Evolutionary conservation across 176 grass and related monocot genomes (phyloP).

Genomic region (Alloteropsis semialata): DNA sequence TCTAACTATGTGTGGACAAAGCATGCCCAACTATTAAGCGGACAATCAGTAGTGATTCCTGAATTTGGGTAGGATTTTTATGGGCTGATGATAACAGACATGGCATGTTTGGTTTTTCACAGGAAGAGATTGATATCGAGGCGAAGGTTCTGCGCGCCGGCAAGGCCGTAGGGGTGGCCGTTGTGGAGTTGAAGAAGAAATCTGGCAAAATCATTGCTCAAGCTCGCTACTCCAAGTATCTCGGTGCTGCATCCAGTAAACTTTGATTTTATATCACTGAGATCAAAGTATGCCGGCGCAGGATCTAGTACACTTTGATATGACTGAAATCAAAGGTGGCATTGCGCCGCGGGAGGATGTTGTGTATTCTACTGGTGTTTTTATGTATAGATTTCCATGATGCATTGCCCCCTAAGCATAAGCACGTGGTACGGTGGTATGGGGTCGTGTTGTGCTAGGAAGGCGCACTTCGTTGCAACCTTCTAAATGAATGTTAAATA

Average conservation of each 20-base stretch:
- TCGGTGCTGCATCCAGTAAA: slow-evolving; percentile 64
- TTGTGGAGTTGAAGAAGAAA: slow-evolving; percentile 82
- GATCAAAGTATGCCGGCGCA: slow-evolving; percentile 56
- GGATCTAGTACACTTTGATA: slow-evolving; percentile 64
- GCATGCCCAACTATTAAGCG: neutral
- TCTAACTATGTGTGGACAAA: neutral
- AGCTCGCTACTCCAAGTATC: slow-evolving; percentile 91
- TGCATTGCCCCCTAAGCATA: neutral
- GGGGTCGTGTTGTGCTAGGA: no score
- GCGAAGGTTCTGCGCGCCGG: slow-evolving; percentile 79
- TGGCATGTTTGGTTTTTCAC: neutral
- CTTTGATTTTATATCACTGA: slow-evolving; percentile 26
- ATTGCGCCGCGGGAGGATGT: neutral
- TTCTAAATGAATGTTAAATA: no score
- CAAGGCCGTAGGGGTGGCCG: slow-evolving; percentile 73
- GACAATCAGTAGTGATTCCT: neutral
- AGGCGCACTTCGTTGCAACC: no score
- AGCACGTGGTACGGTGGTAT: neutral
- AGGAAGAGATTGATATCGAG: slow-evolving; percentile 96
- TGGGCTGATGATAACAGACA: neutral
- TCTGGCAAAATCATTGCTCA: slow-evolving; percentile 80
- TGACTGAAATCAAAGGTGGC: neutral
- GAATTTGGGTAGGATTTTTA: neutral
- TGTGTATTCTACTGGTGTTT: neutral
- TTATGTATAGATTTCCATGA: neutral